Evolutionary conservation across 2,329 filamentous ascomycete species (phyloP), one percentile per base, ranked within the genome.

Genomic region (Curvularia eragrostidis): DNA sequence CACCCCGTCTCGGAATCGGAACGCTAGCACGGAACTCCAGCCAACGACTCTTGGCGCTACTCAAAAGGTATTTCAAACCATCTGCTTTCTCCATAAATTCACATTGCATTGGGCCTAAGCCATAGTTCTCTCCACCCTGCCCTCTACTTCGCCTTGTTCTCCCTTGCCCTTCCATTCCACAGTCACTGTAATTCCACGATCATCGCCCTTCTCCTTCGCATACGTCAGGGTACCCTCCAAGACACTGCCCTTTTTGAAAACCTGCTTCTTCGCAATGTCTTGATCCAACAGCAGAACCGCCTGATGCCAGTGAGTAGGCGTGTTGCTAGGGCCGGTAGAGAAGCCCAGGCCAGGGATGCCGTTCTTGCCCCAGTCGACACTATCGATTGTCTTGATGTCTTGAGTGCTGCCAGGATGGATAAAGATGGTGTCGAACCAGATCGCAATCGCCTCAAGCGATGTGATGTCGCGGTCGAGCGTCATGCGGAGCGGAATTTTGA

Each of bases 371-470:
- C 89, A 93, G 3, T 84, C 81, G 54, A 87, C 81, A 0, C 87
- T 86, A 49, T 86, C 85, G n/a, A 81, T 80, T 59, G 61, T 56
- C 38, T 65, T 65, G 32, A 70, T 61, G 19, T 73, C 68, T 43
- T 70, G 65, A 2, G 58, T 49, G 52, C 68, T 67, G 26, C 63
- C 62, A 0, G 85, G 84, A 9, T 88, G 86, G 64, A 90, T 85
- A 78, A 97, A 97, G 81, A 95, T 95, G 23, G 90, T 94, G 75
- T 98, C 94, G 74, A 97, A 97, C 91, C 93, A 97, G 66, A 97
- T 85, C 13, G 92, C 83, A 76, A 93, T 96, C 4, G 91, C 94
- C 72, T 97, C 92, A n/a, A 97, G 80, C 1, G 82, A 80, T 58
- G 90, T 87, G 54, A 89, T 81, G 59, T 89, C 85, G 43, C 83